Conservation (phyloP, 805 yeast species). For the Lipomyces yamadae region DNA sequence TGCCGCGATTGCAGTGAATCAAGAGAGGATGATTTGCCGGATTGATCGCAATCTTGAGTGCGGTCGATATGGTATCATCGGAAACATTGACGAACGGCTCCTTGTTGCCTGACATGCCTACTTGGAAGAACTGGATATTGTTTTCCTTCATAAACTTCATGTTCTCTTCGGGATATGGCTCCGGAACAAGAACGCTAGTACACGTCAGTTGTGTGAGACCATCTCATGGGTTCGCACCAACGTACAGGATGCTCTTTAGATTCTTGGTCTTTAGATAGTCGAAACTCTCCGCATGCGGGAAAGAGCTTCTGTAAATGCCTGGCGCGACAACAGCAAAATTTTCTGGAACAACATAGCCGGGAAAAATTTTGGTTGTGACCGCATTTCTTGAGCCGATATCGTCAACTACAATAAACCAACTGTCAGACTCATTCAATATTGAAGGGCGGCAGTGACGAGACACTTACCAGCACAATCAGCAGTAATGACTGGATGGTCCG, state of each 20-base stretch:
- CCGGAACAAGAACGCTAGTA: constrained; percentile 74
- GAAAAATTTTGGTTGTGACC: background rate
- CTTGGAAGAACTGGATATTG: constrained; percentile 74
- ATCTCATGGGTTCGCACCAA: constrained; percentile 2
- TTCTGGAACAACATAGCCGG: constrained; percentile 60
- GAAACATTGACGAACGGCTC: constrained; percentile 85
- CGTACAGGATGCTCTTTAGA: constrained; percentile 66
- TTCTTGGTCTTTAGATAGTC: constrained; percentile 63
- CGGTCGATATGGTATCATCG: constrained; percentile 71
- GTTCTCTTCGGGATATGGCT: constrained; percentile 84
- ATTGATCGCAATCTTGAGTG: constrained; percentile 77
- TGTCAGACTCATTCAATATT: background rate
- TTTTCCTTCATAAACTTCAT: constrained; percentile 63
- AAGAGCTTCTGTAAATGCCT: constrained; percentile 81
- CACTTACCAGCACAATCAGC: background rate
- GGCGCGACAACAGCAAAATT: constrained; percentile 86
- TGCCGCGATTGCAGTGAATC: constrained; percentile 95
- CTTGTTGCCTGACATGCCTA: constrained; percentile 94
- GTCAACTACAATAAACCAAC: background rate
- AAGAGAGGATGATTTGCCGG: constrained; percentile 90
- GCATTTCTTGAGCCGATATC: background rate
- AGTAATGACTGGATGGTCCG: background rate
- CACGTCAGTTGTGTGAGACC: background rate
- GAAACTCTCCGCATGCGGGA: constrained; percentile 86
- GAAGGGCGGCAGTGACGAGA: background rate